Evolutionary conservation across 108 stramenopile genomes (phyloP), one percentile per base, ranked within the genome.

Genomic region (Pseudonitzschia delicatissima): DNA sequence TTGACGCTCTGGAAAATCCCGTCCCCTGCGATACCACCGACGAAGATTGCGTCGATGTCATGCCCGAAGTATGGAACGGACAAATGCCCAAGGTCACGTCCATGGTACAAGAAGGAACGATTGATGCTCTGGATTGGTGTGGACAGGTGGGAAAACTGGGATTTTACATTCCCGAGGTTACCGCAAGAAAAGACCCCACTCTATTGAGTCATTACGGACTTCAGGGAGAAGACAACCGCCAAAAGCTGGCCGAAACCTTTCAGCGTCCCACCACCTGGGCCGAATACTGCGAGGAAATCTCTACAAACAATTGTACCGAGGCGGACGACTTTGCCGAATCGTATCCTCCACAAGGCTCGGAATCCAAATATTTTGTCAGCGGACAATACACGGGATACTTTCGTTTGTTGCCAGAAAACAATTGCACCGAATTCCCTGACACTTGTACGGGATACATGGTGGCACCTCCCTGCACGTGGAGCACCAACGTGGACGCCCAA

Each of bases 181-280:
- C 73, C 3, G 73, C 55, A 2, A 29, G 62, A 32, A 44, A 44
- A 12, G 66, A 84, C 59, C 66, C 72, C 7, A 47, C 53, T 1
- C 45, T 79, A 12, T 35, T 45, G 4, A 52, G 44, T 25, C 70
- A 73, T 31, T 59, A 61, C 40, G 82, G 82, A 4, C 15, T 80
- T 35, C 5, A 17, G 23, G 72, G 74, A 11, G 74, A 75, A 55
- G 65, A 68, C 8, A 71, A 71, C 44, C 55, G 75, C 21, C 53
- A 60, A 13, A 47, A 67, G 33, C 28, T 80, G 28, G 79, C 79
- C 3, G 57, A 64, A 34, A 61, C 34, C 3, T 80, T 80, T 27
- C 31, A 55, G 13, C 51, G 63, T 4, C 79, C 79, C 28, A 76
- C 71, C 6, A 76, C 71, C 1, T 80, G 79, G 79, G 34, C n/a